Conservation (phyloP, 768 basidiomycete species). For the Boletus coccyginus region DNA sequence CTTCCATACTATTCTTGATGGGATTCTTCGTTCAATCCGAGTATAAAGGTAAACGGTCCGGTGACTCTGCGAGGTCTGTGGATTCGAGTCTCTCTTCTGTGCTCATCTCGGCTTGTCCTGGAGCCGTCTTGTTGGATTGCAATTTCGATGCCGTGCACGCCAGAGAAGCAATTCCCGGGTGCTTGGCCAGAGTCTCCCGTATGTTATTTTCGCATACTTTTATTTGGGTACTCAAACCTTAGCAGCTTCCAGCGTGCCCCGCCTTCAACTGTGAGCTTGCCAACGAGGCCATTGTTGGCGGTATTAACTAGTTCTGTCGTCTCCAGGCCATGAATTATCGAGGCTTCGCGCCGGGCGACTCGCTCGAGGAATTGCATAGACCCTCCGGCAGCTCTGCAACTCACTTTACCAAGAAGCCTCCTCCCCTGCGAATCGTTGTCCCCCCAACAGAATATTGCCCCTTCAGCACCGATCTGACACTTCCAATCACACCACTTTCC, state of each 20-base stretch:
- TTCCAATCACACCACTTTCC: conserved; percentile 27
- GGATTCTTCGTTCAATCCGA: conserved; percentile 13
- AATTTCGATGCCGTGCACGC: conserved; percentile 18
- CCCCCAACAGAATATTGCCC: conserved; percentile 34
- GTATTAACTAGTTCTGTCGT: background rate
- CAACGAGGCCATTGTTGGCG: background rate
- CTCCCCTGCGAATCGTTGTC: conserved; percentile 29
- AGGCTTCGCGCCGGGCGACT: conserved; percentile 4
- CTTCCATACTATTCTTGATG: conserved; percentile 24
- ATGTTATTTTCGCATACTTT: conserved; percentile 5
- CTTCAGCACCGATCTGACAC: conserved; percentile 31
- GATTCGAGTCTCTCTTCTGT: background rate
- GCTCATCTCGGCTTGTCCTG: background rate
- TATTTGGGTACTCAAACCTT: background rate
- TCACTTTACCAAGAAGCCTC: conserved; percentile 15
- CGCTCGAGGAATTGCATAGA: conserved; percentile 10
- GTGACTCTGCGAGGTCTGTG: conserved; percentile 14
- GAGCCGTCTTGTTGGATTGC: conserved; percentile 11
- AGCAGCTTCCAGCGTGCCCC: background rate
- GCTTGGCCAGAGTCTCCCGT: conserved; percentile 26
- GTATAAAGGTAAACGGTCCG: conserved; percentile 12
- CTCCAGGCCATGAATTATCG: conserved; percentile 19
- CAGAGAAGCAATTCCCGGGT: conserved; percentile 18
- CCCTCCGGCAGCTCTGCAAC: conserved; percentile 5
- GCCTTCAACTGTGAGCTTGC: conserved; percentile 3